Conservation (phyloP, 2,329 filamentous ascomycete genomes). For the Sclerotinia spermophila region DNA sequence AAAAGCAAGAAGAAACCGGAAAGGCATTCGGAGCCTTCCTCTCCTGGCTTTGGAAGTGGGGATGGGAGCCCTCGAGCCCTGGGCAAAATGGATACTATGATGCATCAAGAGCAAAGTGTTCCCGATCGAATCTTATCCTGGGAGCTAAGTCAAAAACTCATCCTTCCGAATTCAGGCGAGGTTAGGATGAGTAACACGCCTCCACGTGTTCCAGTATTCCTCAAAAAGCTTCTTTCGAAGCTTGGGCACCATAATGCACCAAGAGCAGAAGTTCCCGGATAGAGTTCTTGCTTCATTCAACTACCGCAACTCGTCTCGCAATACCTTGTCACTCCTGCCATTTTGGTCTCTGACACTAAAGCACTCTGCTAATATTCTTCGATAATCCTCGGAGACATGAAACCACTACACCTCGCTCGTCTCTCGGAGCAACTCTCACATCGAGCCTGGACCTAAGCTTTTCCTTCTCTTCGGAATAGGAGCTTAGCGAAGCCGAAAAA, state of each 20-base stretch:
- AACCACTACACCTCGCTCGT: not conserved
- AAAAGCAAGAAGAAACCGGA: slow-evolving; percentile 44
- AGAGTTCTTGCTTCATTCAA: not conserved
- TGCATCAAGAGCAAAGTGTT: not conserved
- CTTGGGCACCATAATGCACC: not conserved
- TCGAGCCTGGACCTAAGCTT: not conserved
- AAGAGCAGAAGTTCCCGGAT: not conserved
- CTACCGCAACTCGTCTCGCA: not conserved
- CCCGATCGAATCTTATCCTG: not conserved
- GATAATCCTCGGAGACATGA: not conserved
- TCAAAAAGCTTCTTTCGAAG: not conserved
- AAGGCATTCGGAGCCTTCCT: slow-evolving; percentile 49
- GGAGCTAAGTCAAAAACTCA: too few species aligned
- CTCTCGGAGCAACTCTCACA: not conserved
- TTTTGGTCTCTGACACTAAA: not conserved
- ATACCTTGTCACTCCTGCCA: not conserved
- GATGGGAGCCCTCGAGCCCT: slow-evolving; percentile 45
- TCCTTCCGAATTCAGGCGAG: too few species aligned
- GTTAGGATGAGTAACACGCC: too few species aligned
- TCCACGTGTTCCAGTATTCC: not conserved
- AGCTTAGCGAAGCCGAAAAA: slow-evolving; percentile 44
- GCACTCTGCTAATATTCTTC: not conserved
- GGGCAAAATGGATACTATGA: not conserved
- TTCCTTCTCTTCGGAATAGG: slow-evolving; percentile 36
- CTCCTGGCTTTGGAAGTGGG: slow-evolving; percentile 45